Conservation (phyloP, 1,139 yeast genomes). For the Candida sanyaensis region DNA sequence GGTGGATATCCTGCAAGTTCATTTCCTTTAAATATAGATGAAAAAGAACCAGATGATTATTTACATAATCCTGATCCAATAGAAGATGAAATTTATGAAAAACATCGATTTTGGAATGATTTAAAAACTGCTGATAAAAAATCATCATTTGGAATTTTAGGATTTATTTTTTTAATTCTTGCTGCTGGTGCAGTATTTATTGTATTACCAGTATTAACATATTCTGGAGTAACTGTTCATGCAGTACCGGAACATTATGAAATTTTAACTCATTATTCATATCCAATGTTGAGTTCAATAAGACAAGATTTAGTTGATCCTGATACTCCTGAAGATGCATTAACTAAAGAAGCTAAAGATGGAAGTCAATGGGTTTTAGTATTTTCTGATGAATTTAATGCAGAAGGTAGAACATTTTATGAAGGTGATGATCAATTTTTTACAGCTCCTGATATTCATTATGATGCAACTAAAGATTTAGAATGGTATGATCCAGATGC, state of each 20-base stretch:
- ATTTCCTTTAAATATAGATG: slow-evolving; percentile 85
- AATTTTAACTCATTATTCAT: slow-evolving; percentile 55
- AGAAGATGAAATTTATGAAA: slow-evolving; percentile 79
- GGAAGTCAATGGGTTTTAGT: slow-evolving; percentile 71
- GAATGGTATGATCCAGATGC: slow-evolving; percentile 94
- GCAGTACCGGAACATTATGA: slow-evolving; percentile 37
- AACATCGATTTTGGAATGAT: slow-evolving; percentile 59
- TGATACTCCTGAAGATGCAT: slow-evolving; percentile 69
- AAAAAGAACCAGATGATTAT: slow-evolving; percentile 90
- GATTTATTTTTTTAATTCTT: slow-evolving; percentile 51
- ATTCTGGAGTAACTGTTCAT: slow-evolving; percentile 57
- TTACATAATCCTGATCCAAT: slow-evolving; percentile 93
- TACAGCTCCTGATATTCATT: slow-evolving; percentile 73
- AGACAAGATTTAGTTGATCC: slow-evolving; percentile 69
- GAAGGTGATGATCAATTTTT: slow-evolving; percentile 85
- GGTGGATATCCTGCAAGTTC: slow-evolving; percentile 94
- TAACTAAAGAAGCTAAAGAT: slow-evolving; percentile 42
- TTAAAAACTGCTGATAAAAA: slow-evolving; percentile 60
- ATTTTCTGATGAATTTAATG: slow-evolving; percentile 82
- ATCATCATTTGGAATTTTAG: slow-evolving; percentile 60
- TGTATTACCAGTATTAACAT: slow-evolving; percentile 74
- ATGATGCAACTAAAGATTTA: slow-evolving; percentile 77
- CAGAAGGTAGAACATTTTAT: slow-evolving; percentile 80
- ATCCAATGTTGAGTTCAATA: slow-evolving; percentile 62
- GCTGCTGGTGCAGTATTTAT: slow-evolving; percentile 69